Evolutionary conservation across 1,284 basidiomycete genomes (phyloP).

Genomic region (Ganoderma lingzhi): DNA sequence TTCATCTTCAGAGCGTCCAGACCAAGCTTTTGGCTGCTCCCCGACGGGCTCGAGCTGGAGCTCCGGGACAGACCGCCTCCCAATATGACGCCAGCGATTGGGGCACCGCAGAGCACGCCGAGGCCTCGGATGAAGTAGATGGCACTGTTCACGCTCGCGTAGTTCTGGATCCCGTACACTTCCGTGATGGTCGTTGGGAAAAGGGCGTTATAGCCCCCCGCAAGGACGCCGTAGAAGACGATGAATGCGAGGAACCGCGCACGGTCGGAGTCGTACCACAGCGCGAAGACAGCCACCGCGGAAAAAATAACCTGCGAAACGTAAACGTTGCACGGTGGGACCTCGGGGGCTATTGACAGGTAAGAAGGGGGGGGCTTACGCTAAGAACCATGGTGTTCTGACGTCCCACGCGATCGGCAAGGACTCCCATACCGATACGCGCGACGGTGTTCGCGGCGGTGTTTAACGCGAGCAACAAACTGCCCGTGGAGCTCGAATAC

Average conservation of each 20-base stretch:
- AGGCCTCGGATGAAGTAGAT: slow-evolving; percentile 52
- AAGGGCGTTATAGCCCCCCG: slow-evolving; percentile 53
- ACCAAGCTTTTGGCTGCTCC: slow-evolving; percentile 19
- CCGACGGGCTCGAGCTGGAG: neutral
- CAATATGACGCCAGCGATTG: slow-evolving; percentile 51
- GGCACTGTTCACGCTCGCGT: slow-evolving; percentile 50
- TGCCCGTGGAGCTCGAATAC: slow-evolving; percentile 48
- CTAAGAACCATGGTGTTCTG: slow-evolving; percentile 55
- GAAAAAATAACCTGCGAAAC: slow-evolving; percentile 48
- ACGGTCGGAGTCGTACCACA: slow-evolving; percentile 51
- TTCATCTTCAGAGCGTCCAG: slow-evolving; percentile 38
- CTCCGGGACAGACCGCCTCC: slow-evolving; percentile 44
- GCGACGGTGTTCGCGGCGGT: slow-evolving; percentile 54
- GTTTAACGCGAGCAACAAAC: slow-evolving; percentile 51
- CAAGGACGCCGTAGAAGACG: slow-evolving; percentile 49
- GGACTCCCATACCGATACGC: slow-evolving; percentile 50
- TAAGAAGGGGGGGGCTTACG: slow-evolving; percentile 36
- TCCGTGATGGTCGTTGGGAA: slow-evolving; percentile 53
- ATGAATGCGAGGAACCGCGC: slow-evolving; percentile 48
- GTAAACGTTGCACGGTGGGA: slow-evolving; percentile 5
- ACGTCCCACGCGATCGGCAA: slow-evolving; percentile 52
- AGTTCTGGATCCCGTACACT: slow-evolving; percentile 52
- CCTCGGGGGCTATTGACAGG: neutral
- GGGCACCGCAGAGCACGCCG: slow-evolving; percentile 50
- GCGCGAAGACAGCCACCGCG: slow-evolving; percentile 44